Base-by-base conservation (phyloP, 768 basidiomycete species). In the Trametes elegans region DNA sequence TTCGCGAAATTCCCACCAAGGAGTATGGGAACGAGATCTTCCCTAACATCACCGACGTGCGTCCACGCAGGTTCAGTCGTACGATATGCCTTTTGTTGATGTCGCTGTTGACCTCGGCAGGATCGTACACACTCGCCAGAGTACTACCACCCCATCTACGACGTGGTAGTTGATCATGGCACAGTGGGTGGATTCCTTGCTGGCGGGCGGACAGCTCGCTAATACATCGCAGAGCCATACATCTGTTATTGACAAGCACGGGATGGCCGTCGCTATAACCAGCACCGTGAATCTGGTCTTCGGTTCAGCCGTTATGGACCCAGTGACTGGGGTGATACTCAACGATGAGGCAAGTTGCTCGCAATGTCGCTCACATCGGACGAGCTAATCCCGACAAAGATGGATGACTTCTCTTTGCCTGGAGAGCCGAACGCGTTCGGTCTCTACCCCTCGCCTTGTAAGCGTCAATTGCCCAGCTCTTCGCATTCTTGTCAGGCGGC, bases 321-420 rank as follows among this genome's bases (percentile, higher is more conserved):
- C 88, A 0, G 79, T 84, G 47, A 97, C 94, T 0, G 95, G 96
- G 0, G 78, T 98, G 26, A 79, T 98, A 46, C 71, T 98, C 36
- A 98, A 98, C 64, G 84, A 98, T 64, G 91, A 96, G 76, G 84
- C 80, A 62, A 61, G 71, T 45, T 21, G 34, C 21, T 11, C 13
- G 19, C 26, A 32, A 41, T 39, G 9, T 26, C 16, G 16, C 10
- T 29, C 11, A 36, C 16, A n/a, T n/a, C n/a, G n/a, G 26, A 6
- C 3, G 26, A 19, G 34, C 13, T 34, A 6, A 21, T 7, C 11
- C 55, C 13, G 6, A 4, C 18, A 24, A 49, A 85, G 81, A 90
- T 93, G 89, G 91, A 93, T 59, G 96, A 98, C 69, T 98, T 98
- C 68, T 89, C 93, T 10, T 85, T 76, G 0, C 95, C 94, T 1